phyloP scores from a whole-genome alignment of 805 yeast species.

The Starmera caribaea region DNA sequence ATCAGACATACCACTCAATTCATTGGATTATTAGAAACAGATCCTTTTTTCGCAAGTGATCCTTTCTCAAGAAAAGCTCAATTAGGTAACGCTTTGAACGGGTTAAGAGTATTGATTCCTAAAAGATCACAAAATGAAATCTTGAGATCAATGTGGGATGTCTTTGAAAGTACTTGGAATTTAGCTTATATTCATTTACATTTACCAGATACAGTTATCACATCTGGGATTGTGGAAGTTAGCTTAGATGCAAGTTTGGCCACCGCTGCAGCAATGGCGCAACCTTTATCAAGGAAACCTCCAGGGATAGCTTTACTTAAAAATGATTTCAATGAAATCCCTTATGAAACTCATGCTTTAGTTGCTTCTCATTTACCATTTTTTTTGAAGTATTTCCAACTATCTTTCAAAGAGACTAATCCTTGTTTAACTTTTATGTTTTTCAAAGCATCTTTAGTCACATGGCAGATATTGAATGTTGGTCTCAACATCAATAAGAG shows the following conservation, averaged over 20 bases:
- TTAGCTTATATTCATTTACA: conserved; percentile 1
- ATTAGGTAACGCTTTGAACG: conserved; percentile 1
- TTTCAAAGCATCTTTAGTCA: background rate
- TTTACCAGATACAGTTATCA: background rate
- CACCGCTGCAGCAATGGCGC: background rate
- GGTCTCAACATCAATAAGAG: background rate
- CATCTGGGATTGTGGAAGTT: background rate
- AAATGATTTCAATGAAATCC: background rate
- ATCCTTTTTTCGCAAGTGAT: background rate
- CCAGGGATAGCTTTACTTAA: background rate
- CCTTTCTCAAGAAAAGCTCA: conserved; percentile 1
- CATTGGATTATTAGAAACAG: background rate
- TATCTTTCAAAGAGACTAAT: background rate
- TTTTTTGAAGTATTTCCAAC: background rate
- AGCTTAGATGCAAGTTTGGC: background rate
- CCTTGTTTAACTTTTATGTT: background rate
- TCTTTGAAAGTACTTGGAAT: conserved; percentile 1
- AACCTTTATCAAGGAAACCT: background rate
- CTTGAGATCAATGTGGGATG: background rate
- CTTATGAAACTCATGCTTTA: background rate
- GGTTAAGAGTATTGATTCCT: background rate
- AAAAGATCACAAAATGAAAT: background rate
- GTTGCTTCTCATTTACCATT: background rate
- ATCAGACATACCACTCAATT: background rate
- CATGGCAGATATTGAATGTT: background rate